Percentiles rank a stretch among this genome's conserved stretches.
These are phyloP conservation scores for Backusella liffmaniae DNA, from an alignment of 192 early-diverging fungal genomes.

Conservation along the genomic window DNA sequence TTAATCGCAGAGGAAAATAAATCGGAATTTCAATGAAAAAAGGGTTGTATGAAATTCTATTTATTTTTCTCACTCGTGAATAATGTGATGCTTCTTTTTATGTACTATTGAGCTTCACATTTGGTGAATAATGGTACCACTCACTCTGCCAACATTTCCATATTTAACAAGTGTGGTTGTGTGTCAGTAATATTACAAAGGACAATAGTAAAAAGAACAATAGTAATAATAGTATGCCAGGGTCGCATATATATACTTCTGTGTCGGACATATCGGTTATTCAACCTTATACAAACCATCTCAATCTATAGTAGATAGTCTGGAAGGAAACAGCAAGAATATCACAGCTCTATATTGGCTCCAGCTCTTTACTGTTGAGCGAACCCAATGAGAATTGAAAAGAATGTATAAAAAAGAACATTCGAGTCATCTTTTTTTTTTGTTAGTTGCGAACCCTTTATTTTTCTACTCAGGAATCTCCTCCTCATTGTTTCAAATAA, in stretches of 20 bases:
- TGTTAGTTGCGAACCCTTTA: not conserved
- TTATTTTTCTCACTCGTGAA: not conserved
- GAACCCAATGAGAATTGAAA: not conserved
- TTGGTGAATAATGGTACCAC: not conserved
- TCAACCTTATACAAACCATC: too few species aligned
- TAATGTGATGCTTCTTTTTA: not conserved
- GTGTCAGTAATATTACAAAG: too few species aligned
- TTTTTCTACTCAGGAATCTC: not conserved
- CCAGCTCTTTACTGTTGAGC: not conserved
- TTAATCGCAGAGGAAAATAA: not conserved
- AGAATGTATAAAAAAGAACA: not conserved
- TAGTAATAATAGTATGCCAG: not conserved
- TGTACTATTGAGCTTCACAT: not conserved
- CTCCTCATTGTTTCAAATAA: not conserved
- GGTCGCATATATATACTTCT: not conserved
- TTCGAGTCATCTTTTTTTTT: not conserved
- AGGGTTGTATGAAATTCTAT: not conserved
- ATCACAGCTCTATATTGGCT: too few species aligned
- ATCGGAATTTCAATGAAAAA: constrained; percentile 1
- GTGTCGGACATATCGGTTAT: too few species aligned
- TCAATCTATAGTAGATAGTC: not conserved
- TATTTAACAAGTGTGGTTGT: too few species aligned
- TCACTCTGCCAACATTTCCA: not conserved
- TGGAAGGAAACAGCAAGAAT: too few species aligned
- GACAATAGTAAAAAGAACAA: not conserved